phyloP scores from a whole-genome alignment of 108 stramenopile species.

The Ochromonas danica region DNA sequence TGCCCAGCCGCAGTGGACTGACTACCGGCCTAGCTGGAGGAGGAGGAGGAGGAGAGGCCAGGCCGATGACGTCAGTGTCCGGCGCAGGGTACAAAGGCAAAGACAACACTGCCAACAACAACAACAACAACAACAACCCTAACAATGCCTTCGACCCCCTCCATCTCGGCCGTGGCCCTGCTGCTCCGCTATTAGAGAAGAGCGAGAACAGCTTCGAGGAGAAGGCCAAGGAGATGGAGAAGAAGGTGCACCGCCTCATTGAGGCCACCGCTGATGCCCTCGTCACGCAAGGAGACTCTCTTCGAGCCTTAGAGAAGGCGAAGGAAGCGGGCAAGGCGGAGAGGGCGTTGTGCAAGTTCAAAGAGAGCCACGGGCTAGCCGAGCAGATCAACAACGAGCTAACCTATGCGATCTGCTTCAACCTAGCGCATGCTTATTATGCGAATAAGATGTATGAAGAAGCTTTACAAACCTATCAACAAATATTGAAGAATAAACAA shows the following conservation, averaged over 20 bases:
- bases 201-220: conserved; percentile 61
- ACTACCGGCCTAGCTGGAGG: conserved; percentile 3
- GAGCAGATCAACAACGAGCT: conserved; percentile 67
- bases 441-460: conserved; percentile 72
- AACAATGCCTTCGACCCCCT: conserved; percentile 54
- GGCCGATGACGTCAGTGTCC: conserved; percentile 64
- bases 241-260: conserved; percentile 65
- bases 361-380: conserved; percentile 61
- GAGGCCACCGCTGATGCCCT: conserved; percentile 64
- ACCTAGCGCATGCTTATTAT: conserved; percentile 70
- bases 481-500: conserved; percentile 67
- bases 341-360: conserved; percentile 58
- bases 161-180: conserved; percentile 54
- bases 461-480: conserved; percentile 67
- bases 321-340: conserved; percentile 76
- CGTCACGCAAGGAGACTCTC: conserved; percentile 49
- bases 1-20: conserved; percentile 10
- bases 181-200: conserved; percentile 62
- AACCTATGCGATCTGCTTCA: conserved; percentile 72
- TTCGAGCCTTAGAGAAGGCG: conserved; percentile 69
- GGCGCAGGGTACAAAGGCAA: conserved; percentile 64
- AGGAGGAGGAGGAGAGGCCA: conserved; percentile 46
- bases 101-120: neutral
- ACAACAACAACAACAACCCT: conserved; percentile 29
- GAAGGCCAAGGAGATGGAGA: conserved; percentile 64